Base-by-base conservation (phyloP, 2,329 filamentous ascomycete genomes). In the Epichloe aotearoae region DNA sequence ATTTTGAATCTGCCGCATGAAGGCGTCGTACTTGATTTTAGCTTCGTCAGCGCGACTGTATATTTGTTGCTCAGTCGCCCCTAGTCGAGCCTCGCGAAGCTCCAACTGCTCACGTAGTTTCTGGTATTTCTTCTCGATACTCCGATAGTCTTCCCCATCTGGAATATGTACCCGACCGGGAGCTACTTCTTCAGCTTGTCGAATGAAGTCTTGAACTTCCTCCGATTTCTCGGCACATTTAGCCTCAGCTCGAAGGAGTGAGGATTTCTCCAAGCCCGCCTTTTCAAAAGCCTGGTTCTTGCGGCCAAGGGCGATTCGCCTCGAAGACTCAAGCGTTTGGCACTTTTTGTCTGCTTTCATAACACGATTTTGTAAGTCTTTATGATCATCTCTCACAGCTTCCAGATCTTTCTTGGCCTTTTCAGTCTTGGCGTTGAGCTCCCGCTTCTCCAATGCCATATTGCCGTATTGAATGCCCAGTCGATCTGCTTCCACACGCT, bases 1-100 rank as follows among this genome's bases (percentile, higher is more conserved):
- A n/a, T 66, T 66, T 34, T 62, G 56, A 11, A 74, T 70, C 44
- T 72, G 66, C 11, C 65, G 65, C 47, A 64, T 66, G 6, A 73
- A 72, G 19, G 70, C 64, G 1, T 73, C 64, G 37, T 72, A 74
- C 40, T 66, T 69, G 20, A 65, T 60, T 30, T 62, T 66, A 5
- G 72, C 66, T 53, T 70, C 66, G 4, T 59, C 57, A 14, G 73
- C 67, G 8, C 71, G 68, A 34, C 75, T 70, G 49, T 76, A 74
- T 46, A 88, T 83, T 58, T 87, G 70, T 54, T 84, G 72, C 49
- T 85, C 80, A 19, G 77, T 73, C 48, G 77, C 82, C 23, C 86
- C 84, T 44, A 82, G 67, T 58, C 74, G 72, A 47, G 70, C 67
- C 52, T 79, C 74, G 50, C 79, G 74, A 53, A 73, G 72, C 17